Evolutionary conservation across 768 basidiomycete genomes (phyloP).

Genomic region (Fibroporia radiculosa): DNA sequence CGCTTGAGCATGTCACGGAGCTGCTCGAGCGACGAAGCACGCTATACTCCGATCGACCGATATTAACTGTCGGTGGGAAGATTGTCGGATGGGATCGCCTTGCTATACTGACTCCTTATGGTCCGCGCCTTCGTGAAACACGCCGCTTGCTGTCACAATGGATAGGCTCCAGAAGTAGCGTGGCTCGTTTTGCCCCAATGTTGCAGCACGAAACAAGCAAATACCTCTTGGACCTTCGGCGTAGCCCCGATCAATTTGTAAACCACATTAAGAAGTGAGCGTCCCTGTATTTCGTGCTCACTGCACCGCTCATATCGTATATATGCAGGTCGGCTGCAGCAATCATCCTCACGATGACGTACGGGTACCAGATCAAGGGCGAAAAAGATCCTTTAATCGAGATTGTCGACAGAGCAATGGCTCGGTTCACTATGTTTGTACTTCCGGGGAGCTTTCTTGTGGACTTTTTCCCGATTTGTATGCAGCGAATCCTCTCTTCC

Average conservation of each 20-base stretch:
- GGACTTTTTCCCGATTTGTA: conserved; percentile 23
- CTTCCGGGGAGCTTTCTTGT: conserved; percentile 23
- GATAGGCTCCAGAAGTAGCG: conserved; percentile 19
- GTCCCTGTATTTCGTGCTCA: background rate
- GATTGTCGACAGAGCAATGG: conserved; percentile 25
- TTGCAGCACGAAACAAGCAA: conserved; percentile 24
- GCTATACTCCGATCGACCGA: conserved; percentile 24
- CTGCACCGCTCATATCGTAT: background rate
- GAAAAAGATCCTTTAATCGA: conserved; percentile 32
- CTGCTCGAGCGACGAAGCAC: conserved; percentile 25
- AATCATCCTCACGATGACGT: conserved; percentile 22
- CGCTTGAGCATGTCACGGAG: conserved; percentile 18
- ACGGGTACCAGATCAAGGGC: conserved; percentile 21
- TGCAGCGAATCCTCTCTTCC: conserved; percentile 2
- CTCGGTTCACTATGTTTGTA: conserved; percentile 18
- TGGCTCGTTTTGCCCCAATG: conserved; percentile 19
- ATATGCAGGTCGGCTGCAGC: conserved; percentile 17
- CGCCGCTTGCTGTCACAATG: conserved; percentile 17
- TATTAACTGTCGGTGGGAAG: conserved; percentile 21
- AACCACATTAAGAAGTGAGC: conserved; percentile 24
- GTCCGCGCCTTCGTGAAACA: conserved; percentile 21
- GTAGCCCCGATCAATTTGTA: conserved; percentile 16
- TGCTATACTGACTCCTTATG: conserved; percentile 17
- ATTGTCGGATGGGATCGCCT: conserved; percentile 20
- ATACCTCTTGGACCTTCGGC: conserved; percentile 24